Percentiles rank a stretch among this genome's conserved stretches.
Conservation (phyloP, 1,284 basidiomycete genomes). For the Malassezia globosa region DNA sequence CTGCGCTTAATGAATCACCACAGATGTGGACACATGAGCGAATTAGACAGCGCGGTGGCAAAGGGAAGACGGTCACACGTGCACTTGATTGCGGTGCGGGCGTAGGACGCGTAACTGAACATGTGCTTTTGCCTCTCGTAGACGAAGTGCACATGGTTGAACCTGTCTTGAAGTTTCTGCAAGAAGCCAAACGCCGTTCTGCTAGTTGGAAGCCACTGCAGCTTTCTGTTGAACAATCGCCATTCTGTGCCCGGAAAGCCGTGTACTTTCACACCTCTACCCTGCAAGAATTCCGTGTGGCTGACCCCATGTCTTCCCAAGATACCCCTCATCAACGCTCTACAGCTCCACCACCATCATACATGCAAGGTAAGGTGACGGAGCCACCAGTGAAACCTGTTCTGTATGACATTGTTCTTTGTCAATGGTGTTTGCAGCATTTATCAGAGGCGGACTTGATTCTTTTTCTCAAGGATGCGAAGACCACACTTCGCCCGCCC, state of each 20-base stretch:
- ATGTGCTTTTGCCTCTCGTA: conserved; percentile 37
- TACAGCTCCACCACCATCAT: conserved; percentile 4
- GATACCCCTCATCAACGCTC: neutral
- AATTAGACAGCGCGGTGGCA: conserved; percentile 27
- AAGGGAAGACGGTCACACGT: conserved; percentile 27
- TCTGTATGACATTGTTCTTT: conserved; percentile 40
- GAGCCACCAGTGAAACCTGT: conserved; percentile 22
- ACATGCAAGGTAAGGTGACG: neutral
- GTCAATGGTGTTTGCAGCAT: conserved; percentile 46
- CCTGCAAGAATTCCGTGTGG: conserved; percentile 37
- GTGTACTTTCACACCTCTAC: conserved; percentile 41
- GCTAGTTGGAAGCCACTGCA: conserved; percentile 26
- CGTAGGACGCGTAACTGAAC: conserved; percentile 40
- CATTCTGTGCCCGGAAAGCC: conserved; percentile 36
- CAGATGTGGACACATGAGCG: conserved; percentile 28
- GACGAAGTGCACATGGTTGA: conserved; percentile 45
- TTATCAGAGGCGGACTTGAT: conserved; percentile 41
- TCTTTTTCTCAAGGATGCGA: conserved; percentile 31
- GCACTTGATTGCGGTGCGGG: conserved; percentile 45
- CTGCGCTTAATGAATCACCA: conserved; percentile 25
- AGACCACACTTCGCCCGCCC: conserved; percentile 20
- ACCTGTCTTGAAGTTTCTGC: conserved; percentile 41
- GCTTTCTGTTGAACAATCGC: conserved; percentile 23
- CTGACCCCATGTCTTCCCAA: conserved; percentile 20
- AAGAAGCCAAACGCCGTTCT: conserved; percentile 31